Conservation (phyloP, 345 rosid genomes). For the Angophora floribunda region DNA sequence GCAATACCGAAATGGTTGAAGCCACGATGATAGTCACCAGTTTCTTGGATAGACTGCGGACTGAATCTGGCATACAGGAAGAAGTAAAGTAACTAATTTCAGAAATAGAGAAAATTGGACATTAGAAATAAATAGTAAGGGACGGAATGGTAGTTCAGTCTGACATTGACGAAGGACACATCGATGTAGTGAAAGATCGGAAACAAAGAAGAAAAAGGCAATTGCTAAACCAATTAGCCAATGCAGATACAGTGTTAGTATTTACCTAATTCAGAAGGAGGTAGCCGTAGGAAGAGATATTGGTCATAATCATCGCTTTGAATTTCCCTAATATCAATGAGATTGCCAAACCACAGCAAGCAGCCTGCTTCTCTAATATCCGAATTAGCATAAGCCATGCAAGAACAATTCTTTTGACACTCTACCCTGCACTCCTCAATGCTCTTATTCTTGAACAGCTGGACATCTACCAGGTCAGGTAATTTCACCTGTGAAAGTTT, state of each 20-base stretch:
- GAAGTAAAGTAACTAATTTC: not conserved
- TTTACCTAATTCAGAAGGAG: not conserved
- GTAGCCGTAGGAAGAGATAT: not conserved
- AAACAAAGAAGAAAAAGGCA: not conserved
- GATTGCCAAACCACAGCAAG: slow-evolving; percentile 15
- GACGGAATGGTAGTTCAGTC: not conserved
- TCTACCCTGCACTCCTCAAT: slow-evolving; percentile 1
- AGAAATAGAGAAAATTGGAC: not conserved
- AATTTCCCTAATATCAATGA: not conserved
- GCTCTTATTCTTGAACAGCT: slow-evolving; percentile 7
- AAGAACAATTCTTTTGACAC: slow-evolving; percentile 21
- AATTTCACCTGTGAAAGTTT: not conserved
- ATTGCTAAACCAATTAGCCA: not conserved
- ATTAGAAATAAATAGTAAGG: not conserved
- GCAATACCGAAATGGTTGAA: too few species aligned
- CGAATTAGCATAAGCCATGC: slow-evolving; percentile 17
- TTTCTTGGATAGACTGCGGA: not conserved
- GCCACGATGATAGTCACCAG: too few species aligned
- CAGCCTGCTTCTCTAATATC: slow-evolving; percentile 15
- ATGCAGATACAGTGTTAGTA: not conserved
- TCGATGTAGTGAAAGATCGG: not conserved
- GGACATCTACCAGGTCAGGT: slow-evolving; percentile 12
- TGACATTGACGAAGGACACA: not conserved
- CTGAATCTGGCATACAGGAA: not conserved
- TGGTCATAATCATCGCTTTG: not conserved